A percentile compares a stretch with the other conserved stretches of the same genome.
phyloP scores from a whole-genome alignment of 371 early-diverging fungal genomes.

The Mucor irregularis region DNA sequence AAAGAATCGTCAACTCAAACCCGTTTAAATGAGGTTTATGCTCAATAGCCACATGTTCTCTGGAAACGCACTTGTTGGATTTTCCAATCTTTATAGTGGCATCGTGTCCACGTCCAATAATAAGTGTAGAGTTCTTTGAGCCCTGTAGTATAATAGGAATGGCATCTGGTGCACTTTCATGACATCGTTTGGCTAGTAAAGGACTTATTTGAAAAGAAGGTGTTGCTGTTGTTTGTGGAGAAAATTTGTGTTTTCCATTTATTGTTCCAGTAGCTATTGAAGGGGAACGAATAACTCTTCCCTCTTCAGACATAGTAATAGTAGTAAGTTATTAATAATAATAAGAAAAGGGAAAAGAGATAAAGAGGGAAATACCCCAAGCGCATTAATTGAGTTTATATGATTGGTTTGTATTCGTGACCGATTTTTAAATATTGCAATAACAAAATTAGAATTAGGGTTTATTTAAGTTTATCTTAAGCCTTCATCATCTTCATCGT shows the following conservation, averaged over 20 bases:
- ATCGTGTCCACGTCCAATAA: constrained; percentile 51
- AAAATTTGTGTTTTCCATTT: background rate
- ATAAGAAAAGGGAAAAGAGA: background rate
- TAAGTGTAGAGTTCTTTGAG: constrained; percentile 30
- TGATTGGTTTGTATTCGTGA: too few relatives aligned
- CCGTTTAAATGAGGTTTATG: constrained; percentile 28
- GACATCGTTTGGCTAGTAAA: constrained; percentile 12
- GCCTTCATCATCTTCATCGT: constrained; percentile 16
- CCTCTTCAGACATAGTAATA: constrained; percentile 7
- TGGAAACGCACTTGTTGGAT: constrained; percentile 48
- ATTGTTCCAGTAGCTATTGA: too few relatives aligned
- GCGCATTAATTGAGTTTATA: too few relatives aligned
- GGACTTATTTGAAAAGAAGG: constrained; percentile 22
- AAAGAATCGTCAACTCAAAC: constrained; percentile 47
- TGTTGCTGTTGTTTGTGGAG: constrained; percentile 25
- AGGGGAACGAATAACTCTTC: too few relatives aligned
- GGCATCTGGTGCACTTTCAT: constrained; percentile 21
- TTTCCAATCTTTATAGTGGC: constrained; percentile 50
- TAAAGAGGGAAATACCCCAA: background rate
- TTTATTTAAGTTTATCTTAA: constrained; percentile 3
- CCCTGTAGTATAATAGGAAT: constrained; percentile 15
- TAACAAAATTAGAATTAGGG: too few relatives aligned
- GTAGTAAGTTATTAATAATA: background rate
- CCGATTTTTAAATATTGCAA: too few relatives aligned
- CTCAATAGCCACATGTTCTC: constrained; percentile 49